Conservation (phyloP, 345 rosid genomes). For the Gynandropsis gynandra region DNA sequence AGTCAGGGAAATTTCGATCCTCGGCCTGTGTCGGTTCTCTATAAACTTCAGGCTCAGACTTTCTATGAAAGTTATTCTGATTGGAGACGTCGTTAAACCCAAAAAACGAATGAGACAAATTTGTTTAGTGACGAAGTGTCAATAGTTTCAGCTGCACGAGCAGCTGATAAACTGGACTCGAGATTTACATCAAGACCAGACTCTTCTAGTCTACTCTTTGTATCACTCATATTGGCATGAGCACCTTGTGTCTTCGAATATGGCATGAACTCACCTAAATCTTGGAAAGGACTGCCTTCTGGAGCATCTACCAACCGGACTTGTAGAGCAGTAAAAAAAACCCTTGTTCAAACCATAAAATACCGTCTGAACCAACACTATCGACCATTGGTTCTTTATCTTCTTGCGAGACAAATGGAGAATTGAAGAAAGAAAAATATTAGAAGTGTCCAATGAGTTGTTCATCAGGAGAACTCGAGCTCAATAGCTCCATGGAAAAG, state of each 20-base stretch:
- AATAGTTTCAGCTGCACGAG: constrained; percentile 30
- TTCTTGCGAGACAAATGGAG: too few relatives aligned
- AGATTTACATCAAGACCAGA: constrained; percentile 33
- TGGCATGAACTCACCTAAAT: constrained; percentile 60
- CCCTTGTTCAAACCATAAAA: constrained; percentile 91
- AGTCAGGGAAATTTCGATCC: constrained; percentile 27
- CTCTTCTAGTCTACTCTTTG: constrained; percentile 31
- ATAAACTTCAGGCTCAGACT: constrained; percentile 38
- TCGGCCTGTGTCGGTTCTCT: constrained; percentile 29
- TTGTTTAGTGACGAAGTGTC: constrained; percentile 28
- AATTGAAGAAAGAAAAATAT: too few relatives aligned
- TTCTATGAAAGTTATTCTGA: constrained; percentile 33
- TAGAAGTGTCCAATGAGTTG: too few relatives aligned
- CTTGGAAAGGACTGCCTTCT: constrained; percentile 63
- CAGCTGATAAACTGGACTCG: constrained; percentile 32
- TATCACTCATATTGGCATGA: constrained; percentile 18
- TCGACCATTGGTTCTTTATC: too few relatives aligned
- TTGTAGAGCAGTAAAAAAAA: constrained; percentile 71
- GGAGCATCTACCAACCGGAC: constrained; percentile 70
- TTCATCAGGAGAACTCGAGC: too few relatives aligned
- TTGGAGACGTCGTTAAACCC: constrained; percentile 18
- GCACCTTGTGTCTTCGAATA: constrained; percentile 35
- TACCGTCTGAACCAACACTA: constrained; percentile 68
- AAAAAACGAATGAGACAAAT: constrained; percentile 14
- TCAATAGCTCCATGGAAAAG: too few relatives aligned